phyloP scores from a whole-genome alignment of 345 rosid genomes.

The Raphanus raphanistrum region DNA sequence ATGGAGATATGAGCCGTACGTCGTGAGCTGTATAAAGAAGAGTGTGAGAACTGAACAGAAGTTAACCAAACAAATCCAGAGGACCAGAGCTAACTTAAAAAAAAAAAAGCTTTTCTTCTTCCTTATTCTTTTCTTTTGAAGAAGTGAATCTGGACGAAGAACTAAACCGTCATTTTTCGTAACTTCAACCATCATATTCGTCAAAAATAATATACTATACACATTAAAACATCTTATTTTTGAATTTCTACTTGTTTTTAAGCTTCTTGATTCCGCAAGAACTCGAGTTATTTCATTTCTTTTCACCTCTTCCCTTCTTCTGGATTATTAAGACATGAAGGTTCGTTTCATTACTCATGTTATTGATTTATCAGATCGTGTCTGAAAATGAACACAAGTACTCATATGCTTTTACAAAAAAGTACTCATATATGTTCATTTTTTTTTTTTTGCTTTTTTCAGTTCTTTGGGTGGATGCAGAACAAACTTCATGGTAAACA shows the following conservation, averaged over 20 bases:
- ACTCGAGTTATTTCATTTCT: conserved; percentile 4
- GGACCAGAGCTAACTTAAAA: neutral
- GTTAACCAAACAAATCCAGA: conserved; percentile 11
- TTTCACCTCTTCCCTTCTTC: neutral
- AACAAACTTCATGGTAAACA: conserved; percentile 71
- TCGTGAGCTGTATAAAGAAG: conserved; percentile 36
- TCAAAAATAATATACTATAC: too few species aligned
- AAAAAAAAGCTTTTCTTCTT: neutral
- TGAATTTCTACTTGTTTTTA: neutral
- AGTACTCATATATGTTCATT: neutral
- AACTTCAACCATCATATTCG: conserved; percentile 51
- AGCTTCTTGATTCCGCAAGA: conserved; percentile 26
- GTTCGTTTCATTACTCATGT: conserved; percentile 19
- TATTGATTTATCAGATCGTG: conserved; percentile 5
- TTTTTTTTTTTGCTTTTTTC: conserved; percentile 2
- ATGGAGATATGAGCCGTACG: conserved; percentile 47
- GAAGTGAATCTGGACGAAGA: neutral
- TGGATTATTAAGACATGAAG: conserved; percentile 32
- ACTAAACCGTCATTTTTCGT: too few species aligned
- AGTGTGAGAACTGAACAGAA: conserved; percentile 20
- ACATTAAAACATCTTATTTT: too few species aligned
- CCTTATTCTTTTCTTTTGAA: neutral
- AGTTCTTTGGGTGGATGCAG: conserved; percentile 90
- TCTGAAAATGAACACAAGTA: neutral
- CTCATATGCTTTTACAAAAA: too few species aligned